phyloP scores from a whole-genome alignment of 257 asterid species.

The Perilla frutescens region DNA sequence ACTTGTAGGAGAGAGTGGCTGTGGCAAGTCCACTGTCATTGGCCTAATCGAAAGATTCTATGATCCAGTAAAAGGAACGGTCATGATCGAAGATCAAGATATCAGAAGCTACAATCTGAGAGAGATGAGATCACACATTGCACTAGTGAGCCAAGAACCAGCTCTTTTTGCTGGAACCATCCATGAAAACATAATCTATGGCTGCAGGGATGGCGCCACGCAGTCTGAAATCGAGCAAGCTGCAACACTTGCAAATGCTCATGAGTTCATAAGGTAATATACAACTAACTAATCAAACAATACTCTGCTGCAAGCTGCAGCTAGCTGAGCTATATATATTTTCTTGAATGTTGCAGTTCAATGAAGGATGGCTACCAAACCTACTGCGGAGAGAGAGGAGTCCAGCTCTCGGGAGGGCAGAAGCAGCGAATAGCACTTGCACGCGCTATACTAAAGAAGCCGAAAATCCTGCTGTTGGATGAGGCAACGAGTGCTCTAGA shows the following conservation, averaged over 20 bases:
- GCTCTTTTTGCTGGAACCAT: conserved; percentile 59
- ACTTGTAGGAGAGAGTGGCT: conserved; percentile 61
- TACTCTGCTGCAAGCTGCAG: too few relatives aligned
- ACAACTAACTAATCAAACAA: background rate
- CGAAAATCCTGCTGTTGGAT: conserved; percentile 54
- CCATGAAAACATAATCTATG: conserved; percentile 51
- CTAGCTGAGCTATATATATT: background rate
- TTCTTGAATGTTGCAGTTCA: conserved; percentile 33
- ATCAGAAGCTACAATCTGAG: conserved; percentile 47
- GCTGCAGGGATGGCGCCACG: conserved; percentile 44
- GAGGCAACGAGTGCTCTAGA: conserved; percentile 67
- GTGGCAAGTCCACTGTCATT: conserved; percentile 59
- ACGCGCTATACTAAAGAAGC: conserved; percentile 57
- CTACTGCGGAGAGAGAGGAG: conserved; percentile 59
- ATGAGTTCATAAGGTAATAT: conserved; percentile 59
- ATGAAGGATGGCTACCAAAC: conserved; percentile 62
- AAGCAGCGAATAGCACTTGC: conserved; percentile 64
- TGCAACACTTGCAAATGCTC: conserved; percentile 60
- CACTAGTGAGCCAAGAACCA: conserved; percentile 66
- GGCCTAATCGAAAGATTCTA: conserved; percentile 58
- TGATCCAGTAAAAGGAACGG: conserved; percentile 49
- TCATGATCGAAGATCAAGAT: conserved; percentile 48
- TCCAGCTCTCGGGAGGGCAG: conserved; percentile 68
- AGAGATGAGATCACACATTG: conserved; percentile 50
- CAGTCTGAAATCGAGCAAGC: conserved; percentile 56